These are phyloP conservation scores for Fusarium domesticum DNA, from an alignment of 2,329 filamentous ascomycete species.

Conservation along the genomic window DNA sequence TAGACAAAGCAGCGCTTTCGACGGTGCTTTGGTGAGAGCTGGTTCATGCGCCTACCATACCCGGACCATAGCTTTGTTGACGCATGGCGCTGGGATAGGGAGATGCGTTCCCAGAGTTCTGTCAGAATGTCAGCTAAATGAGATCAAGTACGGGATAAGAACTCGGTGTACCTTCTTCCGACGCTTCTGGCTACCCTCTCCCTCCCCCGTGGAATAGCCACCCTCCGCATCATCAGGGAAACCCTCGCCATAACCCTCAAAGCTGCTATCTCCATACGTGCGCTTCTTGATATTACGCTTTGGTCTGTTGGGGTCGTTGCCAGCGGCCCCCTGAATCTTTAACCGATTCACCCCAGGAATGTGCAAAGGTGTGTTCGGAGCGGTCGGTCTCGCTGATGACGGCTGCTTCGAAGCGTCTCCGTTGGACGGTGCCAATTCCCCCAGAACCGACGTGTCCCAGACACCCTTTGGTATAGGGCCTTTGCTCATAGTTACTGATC, in stretches of 20 bases:
- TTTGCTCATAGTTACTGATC: slow-evolving; percentile 56
- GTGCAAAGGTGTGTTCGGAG: slow-evolving; percentile 51
- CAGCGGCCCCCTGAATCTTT: slow-evolving; percentile 39
- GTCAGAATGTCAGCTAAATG: slow-evolving; percentile 41
- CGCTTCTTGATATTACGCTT: slow-evolving; percentile 70
- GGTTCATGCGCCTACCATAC: slow-evolving; percentile 55
- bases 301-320: slow-evolving; percentile 53
- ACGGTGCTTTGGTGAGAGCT: background rate
- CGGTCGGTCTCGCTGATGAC: slow-evolving; percentile 46
- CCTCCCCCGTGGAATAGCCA: slow-evolving; percentile 70
- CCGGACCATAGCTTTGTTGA: slow-evolving; percentile 55
- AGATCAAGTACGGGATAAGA: slow-evolving; percentile 7
- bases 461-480: slow-evolving; percentile 52
- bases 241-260: slow-evolving; percentile 70
- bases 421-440: slow-evolving; percentile 49
- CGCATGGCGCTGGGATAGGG: slow-evolving; percentile 44
- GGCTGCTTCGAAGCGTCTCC: slow-evolving; percentile 40
- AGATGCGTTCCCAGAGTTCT: slow-evolving; percentile 47
- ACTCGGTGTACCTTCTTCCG: slow-evolving; percentile 58
- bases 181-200: slow-evolving; percentile 63
- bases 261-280: slow-evolving; percentile 71
- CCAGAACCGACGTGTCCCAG: slow-evolving; percentile 59
- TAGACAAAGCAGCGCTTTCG: slow-evolving; percentile 5
- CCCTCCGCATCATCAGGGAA: slow-evolving; percentile 62
- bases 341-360: slow-evolving; percentile 36